Evolutionary conservation across 495 filamentous ascomycete species (phyloP), one percentile per base, ranked within the genome.

Genomic region (Polyplosphaeria fusca): DNA sequence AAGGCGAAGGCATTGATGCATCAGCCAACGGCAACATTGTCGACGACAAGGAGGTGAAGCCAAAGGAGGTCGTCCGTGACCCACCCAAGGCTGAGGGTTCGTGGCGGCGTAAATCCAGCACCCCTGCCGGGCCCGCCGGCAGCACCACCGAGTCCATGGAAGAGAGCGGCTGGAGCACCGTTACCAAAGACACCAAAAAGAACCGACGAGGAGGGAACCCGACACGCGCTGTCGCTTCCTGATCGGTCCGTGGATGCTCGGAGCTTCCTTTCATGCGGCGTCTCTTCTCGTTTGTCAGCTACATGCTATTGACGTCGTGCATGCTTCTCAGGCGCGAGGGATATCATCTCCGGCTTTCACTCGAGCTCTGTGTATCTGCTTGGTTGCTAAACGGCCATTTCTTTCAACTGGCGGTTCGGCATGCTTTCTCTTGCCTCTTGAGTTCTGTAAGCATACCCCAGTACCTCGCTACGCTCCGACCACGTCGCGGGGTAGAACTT

Each of bases 31-130:
- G 71, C 26, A 47, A 55, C 7, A 70, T 70, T 45, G 57, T 62
- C 11, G 55, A 64, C 39, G 70, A 72, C 59, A 71, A 73, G 58
- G 68, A 61, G 12, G 65, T 67, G n/a, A 71, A 74, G 63, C 71
- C 70, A 22, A 64, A 71, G 44, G 70, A 74, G 54, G 49, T 68
- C 14, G 53, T 59, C 32, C 60, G 64, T 25, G 55, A 63, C 23
- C 50, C 64, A 1, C 45, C 60, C 5, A 52, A 58, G 40, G 27
- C 48, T 9, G 55, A 47, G 16, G 58, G 58, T 27, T 19, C 65
- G 0, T 67, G 65, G 65, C 55, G 65, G 45, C 65, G 60, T 43
- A 60, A 60, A 30, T 53, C 62, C 13, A 30, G 30, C 32, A 32
- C 65, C 18, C 64, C 60, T n/a, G 39, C 64, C 14, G 44, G 53